Evolutionary conservation across 2,329 filamentous ascomycete genomes (phyloP).

Genomic region (Cladophialophora bantiana): DNA sequence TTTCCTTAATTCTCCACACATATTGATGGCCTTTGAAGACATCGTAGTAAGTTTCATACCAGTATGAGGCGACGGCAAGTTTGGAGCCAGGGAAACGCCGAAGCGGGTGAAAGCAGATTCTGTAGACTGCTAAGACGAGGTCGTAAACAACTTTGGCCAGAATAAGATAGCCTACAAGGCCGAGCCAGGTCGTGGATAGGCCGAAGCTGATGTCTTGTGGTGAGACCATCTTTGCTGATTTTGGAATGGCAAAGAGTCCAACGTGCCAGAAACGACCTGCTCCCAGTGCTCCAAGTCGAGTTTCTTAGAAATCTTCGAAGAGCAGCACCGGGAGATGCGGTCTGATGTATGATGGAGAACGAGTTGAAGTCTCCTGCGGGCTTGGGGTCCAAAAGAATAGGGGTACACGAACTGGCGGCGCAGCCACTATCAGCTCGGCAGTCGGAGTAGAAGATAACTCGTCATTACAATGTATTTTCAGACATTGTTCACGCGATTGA

Average conservation of each 20-base stretch:
- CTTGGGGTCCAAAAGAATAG: constrained; percentile 4
- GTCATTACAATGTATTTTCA: background rate
- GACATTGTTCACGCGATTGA: too few species aligned
- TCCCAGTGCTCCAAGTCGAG: background rate
- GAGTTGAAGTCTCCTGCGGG: background rate
- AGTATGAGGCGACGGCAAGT: constrained; percentile 44
- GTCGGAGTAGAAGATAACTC: background rate
- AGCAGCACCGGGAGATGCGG: background rate
- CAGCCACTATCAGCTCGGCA: background rate
- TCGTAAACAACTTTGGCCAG: constrained; percentile 24
- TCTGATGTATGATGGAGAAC: background rate
- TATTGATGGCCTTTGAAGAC: constrained; percentile 42
- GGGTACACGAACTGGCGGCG: background rate
- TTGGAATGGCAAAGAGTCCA: background rate
- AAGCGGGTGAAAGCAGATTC: constrained; percentile 44
- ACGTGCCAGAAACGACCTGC: background rate
- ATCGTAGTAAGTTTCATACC: constrained; percentile 48
- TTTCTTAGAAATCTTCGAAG: background rate
- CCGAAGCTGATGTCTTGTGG: constrained; percentile 25
- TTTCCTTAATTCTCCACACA: constrained; percentile 43
- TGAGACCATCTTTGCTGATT: background rate
- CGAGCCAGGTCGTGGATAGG: constrained; percentile 27
- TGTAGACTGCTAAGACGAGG: constrained; percentile 28
- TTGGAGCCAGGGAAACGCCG: constrained; percentile 45
- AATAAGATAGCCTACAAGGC: constrained; percentile 25